These are phyloP conservation scores for Erysimum cheiri DNA, from an alignment of 441 rosid genomes.

Conservation along the genomic window DNA sequence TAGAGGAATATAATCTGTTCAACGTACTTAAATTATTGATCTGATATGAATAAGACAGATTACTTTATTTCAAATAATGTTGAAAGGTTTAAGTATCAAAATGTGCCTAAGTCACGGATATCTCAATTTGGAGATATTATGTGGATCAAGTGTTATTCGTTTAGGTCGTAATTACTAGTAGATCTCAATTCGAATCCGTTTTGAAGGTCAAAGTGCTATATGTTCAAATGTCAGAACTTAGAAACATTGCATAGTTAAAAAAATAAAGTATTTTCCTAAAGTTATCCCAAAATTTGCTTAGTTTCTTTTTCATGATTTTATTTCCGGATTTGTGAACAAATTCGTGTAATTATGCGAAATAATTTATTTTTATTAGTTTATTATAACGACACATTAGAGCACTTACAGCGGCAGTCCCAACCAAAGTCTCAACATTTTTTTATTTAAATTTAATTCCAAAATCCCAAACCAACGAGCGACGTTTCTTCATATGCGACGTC, in stretches of 20 bases:
- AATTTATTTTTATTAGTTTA: not conserved
- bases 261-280: no score
- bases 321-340: not conserved
- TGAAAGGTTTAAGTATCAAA: not conserved
- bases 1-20: not conserved
- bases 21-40: slow-evolving; percentile 9
- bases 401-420: no score
- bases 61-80: not conserved
- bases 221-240: no score
- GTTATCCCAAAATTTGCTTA: no score
- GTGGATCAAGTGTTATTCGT: not conserved
- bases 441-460: no score
- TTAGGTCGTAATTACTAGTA: not conserved
- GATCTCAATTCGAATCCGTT: not conserved
- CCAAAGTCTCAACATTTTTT: no score
- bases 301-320: no score
- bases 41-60: slow-evolving; percentile 1
- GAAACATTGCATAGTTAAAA: not conserved
- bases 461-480: no score
- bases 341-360: not conserved
- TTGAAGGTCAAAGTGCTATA: not conserved
- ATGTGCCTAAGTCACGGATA: not conserved
- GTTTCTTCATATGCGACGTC: no score
- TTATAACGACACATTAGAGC: not conserved
- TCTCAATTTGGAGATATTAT: not conserved